Percentiles rank a stretch among this genome's conserved stretches.
These are phyloP conservation scores for Podosphaera leucotricha DNA, from an alignment of 2,329 filamentous ascomycete genomes.

Conservation along the genomic window DNA sequence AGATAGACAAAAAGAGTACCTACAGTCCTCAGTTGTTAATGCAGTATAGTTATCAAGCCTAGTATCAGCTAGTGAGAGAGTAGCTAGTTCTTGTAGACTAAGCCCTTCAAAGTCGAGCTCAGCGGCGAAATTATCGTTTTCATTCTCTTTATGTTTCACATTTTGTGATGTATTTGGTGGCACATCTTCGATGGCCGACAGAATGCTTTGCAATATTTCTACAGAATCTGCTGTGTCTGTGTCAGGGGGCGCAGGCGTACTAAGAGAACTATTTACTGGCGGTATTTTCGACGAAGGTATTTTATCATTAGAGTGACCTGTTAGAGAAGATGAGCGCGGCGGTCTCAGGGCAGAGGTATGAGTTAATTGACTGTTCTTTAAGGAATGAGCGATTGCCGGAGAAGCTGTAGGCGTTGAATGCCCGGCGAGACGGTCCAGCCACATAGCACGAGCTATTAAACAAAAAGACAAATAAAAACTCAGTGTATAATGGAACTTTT, in stretches of 20 bases:
- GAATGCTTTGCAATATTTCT: conserved; percentile 32
- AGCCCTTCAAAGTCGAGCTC: conserved; percentile 60
- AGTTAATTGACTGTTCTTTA: conserved; percentile 43
- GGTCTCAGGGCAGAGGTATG: conserved; percentile 46
- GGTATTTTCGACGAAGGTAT: conserved; percentile 48
- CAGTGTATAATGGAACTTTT: background rate
- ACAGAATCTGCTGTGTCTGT: conserved; percentile 43
- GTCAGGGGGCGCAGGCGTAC: conserved; percentile 32
- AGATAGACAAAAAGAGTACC: conserved; percentile 16
- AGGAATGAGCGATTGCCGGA: conserved; percentile 45
- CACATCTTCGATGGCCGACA: conserved; percentile 12
- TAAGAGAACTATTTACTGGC: conserved; percentile 39
- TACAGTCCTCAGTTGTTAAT: conserved; percentile 52
- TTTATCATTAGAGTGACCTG: conserved; percentile 55
- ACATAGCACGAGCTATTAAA: conserved; percentile 30
- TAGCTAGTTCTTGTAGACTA: conserved; percentile 37
- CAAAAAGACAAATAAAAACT: background rate
- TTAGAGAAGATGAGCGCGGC: conserved; percentile 55
- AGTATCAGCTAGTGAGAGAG: background rate
- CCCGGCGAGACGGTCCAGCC: conserved; percentile 68
- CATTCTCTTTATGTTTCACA: conserved; percentile 3
- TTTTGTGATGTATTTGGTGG: conserved; percentile 2
- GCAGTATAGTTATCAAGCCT: conserved; percentile 20
- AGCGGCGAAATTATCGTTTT: conserved; percentile 27
- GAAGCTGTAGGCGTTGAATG: conserved; percentile 31